phyloP scores from a whole-genome alignment of 768 basidiomycete genomes.

The Pisolithus marmoratus region DNA sequence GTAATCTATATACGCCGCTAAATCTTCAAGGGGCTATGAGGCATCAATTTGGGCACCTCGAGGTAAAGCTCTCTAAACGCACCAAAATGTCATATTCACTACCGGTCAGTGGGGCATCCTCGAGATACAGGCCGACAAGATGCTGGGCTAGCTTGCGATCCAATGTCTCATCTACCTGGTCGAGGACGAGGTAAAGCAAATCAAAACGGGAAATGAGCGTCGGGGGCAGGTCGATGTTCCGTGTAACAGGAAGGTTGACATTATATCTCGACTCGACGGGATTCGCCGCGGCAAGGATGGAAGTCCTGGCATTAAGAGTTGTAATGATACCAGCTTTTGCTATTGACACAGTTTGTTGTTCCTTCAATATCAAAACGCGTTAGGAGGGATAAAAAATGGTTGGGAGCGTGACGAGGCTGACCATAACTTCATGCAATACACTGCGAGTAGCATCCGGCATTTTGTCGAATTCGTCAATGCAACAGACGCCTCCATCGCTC shows the following conservation, averaged over 20 bases:
- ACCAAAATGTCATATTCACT: slow-evolving; percentile 73
- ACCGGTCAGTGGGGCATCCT: slow-evolving; percentile 67
- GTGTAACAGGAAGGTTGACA: slow-evolving; percentile 83
- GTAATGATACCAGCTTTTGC: slow-evolving; percentile 99
- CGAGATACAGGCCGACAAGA: slow-evolving; percentile 88
- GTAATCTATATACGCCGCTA: slow-evolving; percentile 93
- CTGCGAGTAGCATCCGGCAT: slow-evolving; percentile 98
- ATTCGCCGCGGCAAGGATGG: slow-evolving; percentile 95
- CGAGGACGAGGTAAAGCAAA: slow-evolving; percentile 90
- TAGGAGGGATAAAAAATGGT: not conserved
- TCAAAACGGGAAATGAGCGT: slow-evolving; percentile 98
- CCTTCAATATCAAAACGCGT: slow-evolving; percentile 41
- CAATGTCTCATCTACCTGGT: slow-evolving; percentile 84
- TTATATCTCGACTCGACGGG: slow-evolving; percentile 96
- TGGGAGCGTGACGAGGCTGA: slow-evolving; percentile 26
- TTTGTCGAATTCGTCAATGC: slow-evolving; percentile 99
- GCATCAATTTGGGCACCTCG: not conserved
- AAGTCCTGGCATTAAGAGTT: slow-evolving; percentile 96
- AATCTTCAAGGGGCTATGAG: slow-evolving; percentile 75
- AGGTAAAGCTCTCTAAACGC: not conserved
- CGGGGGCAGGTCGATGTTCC: slow-evolving; percentile 96
- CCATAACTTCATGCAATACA: slow-evolving; percentile 99
- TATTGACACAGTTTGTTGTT: slow-evolving; percentile 99
- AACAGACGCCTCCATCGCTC: slow-evolving; percentile 95
- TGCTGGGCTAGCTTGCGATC: slow-evolving; percentile 90